Evolutionary conservation across 345 rosid species (phyloP), one percentile per base, ranked within the genome.

Genomic region (Populus ilicifolia): DNA sequence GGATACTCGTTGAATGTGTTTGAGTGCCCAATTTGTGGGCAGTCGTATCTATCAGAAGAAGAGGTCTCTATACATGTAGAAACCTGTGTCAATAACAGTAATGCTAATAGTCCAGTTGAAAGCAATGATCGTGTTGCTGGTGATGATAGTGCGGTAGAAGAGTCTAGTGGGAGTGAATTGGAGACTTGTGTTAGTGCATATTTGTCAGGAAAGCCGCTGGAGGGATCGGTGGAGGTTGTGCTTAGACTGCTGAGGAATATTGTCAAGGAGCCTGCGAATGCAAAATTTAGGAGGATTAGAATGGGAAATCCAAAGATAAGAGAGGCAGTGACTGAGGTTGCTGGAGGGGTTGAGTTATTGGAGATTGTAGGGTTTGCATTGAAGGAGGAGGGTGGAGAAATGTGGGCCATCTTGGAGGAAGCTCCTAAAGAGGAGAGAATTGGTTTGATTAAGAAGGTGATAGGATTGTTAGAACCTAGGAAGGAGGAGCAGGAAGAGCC

Each of bases 11-110:
- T 94, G 68, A 84, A 88, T n/a, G 80, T 87, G 72, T 89, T 89
- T 62, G 95, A 90, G 50, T 94, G 98, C 70, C 98, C 97, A 33
- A 82, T 94, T 80, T 91, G 98, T 71, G 86, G 83, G 44, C 86
- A 69, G 35, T 73, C 89, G 41, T 94, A 80, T 81, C 64, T 43
- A 71, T 82, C 97, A 10, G 97, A 90, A 76, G 95, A 89, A 48
- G 95, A 93, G 85, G 94, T 91, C 29, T 90, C 95, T 35, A 70
- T n/a, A 12, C 98, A 94, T 75, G 93, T 94, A 0, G 97, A 92
- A 70, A 84, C 74, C 77, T 94, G 98, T 84, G 79, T 91, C 3
- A 78, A 73, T 73, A 39, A 38, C 17, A 77, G 39, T 8, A 25
- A 38, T 13, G 65, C 5, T 8, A 36, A 23, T 5, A 54, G 23